Percentiles rank a stretch among this genome's conserved stretches.
These are phyloP conservation scores for Xylariaceae sp. DNA, from an alignment of 2,329 filamentous ascomycete genomes.

Conservation along the genomic window DNA sequence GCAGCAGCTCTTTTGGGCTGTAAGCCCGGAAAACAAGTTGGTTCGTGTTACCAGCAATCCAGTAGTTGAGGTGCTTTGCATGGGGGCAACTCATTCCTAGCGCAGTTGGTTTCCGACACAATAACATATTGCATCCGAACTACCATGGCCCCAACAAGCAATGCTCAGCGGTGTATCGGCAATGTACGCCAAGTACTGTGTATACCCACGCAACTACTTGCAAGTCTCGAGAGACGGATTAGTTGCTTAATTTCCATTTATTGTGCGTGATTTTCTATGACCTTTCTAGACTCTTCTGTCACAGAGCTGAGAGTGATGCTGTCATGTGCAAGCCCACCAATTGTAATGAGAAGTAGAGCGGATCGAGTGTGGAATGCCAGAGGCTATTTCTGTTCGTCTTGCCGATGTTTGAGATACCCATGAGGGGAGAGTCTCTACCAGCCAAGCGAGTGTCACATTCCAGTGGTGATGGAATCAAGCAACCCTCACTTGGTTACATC, in stretches of 20 bases:
- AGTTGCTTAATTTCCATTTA: no score
- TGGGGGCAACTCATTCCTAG: slow-evolving; percentile 12
- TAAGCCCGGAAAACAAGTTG: slow-evolving; percentile 10
- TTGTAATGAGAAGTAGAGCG: neutral
- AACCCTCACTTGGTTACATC: slow-evolving; percentile 8
- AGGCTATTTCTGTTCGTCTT: slow-evolving; percentile 1
- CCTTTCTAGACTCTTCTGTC: no score
- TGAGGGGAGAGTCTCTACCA: neutral
- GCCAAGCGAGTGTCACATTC: slow-evolving; percentile 10
- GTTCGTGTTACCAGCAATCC: slow-evolving; percentile 12
- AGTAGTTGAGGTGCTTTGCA: neutral
- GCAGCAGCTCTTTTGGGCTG: slow-evolving; percentile 9
- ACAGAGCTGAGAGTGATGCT: no score
- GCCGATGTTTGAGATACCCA: slow-evolving; percentile 6
- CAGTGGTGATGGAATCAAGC: slow-evolving; percentile 4
- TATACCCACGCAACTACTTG: no score
- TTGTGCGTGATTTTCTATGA: no score
- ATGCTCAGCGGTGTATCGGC: neutral
- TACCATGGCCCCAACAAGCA: slow-evolving; percentile 1
- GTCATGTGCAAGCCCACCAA: no score
- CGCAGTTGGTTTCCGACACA: slow-evolving; percentile 2
- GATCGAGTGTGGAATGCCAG: neutral
- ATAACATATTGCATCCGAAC: slow-evolving; percentile 10
- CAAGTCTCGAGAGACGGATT: no score
- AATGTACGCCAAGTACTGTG: no score